A percentile compares a stretch with the other conserved stretches of the same genome.
These are phyloP conservation scores for Ophiostoma piceae DNA, from an alignment of 2,329 filamentous ascomycete species.

Conservation along the genomic window DNA sequence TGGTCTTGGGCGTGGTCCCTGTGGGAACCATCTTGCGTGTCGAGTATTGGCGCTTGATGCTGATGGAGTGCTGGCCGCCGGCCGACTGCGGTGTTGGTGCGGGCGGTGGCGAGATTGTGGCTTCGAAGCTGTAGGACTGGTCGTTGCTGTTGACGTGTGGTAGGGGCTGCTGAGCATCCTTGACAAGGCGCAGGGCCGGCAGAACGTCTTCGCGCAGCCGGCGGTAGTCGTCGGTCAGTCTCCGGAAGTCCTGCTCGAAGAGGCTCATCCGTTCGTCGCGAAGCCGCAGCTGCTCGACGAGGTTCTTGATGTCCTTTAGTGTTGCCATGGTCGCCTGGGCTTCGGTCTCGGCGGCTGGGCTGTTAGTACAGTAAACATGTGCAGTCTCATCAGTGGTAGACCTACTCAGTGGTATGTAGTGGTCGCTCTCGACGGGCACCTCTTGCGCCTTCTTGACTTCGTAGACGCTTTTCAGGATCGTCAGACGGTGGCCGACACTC, in stretches of 20 bases:
- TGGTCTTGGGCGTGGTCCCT: constrained; percentile 66
- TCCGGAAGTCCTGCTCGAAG: constrained; percentile 75
- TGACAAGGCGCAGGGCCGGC: constrained; percentile 81
- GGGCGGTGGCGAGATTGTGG: constrained; percentile 27
- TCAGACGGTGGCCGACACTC: constrained; percentile 90
- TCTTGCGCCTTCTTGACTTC: constrained; percentile 94
- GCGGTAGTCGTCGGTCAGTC: constrained; percentile 81
- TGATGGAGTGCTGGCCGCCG: constrained; percentile 44
- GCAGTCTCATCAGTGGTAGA: constrained; percentile 25
- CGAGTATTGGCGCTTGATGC: constrained; percentile 66
- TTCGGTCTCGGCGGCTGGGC: constrained; percentile 80
- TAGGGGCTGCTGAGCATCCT: constrained; percentile 85
- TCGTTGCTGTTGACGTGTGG: constrained; percentile 47
- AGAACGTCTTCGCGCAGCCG: constrained; percentile 86
- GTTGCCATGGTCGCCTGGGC: constrained; percentile 81
- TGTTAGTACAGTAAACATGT: neutral
- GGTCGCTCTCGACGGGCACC: constrained; percentile 82
- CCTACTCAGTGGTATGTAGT: constrained; percentile 90
- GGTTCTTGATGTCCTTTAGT: constrained; percentile 83
- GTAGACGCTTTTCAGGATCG: constrained; percentile 92
- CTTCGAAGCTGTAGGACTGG: constrained; percentile 43
- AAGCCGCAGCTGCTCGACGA: constrained; percentile 82
- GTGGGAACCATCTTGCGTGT: constrained; percentile 62
- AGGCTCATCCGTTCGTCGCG: constrained; percentile 85
- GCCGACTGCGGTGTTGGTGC: constrained; percentile 36